These are phyloP conservation scores for Discostella pseudostelligera DNA, from an alignment of 108 stramenopile genomes.

Conservation along the genomic window DNA sequence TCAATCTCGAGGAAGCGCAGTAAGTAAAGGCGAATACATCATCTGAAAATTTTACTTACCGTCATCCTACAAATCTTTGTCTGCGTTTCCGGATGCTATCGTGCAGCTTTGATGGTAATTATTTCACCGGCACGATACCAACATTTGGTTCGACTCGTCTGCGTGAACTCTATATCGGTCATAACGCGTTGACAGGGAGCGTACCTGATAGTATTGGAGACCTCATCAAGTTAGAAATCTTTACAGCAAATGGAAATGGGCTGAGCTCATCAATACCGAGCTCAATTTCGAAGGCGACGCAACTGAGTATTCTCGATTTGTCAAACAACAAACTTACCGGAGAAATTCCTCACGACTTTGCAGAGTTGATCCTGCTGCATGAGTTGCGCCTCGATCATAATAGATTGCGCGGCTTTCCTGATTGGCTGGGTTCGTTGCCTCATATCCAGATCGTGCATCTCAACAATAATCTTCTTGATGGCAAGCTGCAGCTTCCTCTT, in stretches of 20 bases:
- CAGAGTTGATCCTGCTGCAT: conserved; percentile 22
- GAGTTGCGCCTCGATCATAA: conserved; percentile 38
- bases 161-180: conserved; percentile 36
- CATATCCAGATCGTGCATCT: conserved; percentile 34
- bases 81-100: background rate
- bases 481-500: conserved; percentile 20
- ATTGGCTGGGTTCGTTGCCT: conserved; percentile 29
- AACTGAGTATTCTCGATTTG: conserved; percentile 34
- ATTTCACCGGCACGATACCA: conserved; percentile 39
- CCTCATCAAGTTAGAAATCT: conserved; percentile 31
- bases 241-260: conserved; percentile 36
- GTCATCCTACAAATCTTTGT: background rate
- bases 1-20: conserved; percentile 31
- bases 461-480: conserved; percentile 39
- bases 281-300: conserved; percentile 28
- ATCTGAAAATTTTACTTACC: background rate
- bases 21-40: conserved; percentile 5
- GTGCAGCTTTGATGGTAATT: conserved; percentile 28
- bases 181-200: conserved; percentile 50
- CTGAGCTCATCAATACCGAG: conserved; percentile 35
- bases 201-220: conserved; percentile 47
- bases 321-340: conserved; percentile 41
- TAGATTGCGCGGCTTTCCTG: conserved; percentile 30
- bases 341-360: conserved; percentile 23
- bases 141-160: conserved; percentile 43